Percentiles rank a stretch among this genome's conserved stretches.
Evolutionary conservation across 345 rosid genomes (phyloP).

Genomic region (Gossypium mustelinum): DNA sequence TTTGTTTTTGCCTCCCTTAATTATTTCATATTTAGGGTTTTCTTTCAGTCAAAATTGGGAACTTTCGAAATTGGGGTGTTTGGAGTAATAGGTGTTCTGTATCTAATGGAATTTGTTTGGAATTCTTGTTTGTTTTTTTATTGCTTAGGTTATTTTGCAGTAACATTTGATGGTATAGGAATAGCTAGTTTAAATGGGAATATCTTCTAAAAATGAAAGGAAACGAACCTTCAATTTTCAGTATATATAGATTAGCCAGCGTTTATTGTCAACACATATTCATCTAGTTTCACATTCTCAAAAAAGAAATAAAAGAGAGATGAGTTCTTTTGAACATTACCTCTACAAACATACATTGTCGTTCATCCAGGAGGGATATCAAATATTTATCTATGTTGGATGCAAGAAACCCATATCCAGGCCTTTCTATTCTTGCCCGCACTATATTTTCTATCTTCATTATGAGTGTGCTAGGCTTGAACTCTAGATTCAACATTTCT

Average conservation of each 20-base stretch:
- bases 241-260: neutral
- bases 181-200: no score
- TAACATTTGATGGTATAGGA: no score
- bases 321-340: neutral
- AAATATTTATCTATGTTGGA: neutral
- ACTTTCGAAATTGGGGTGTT: neutral
- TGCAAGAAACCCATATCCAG: neutral
- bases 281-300: neutral
- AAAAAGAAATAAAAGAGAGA: neutral
- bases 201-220: no score
- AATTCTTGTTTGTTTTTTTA: no score
- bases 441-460: neutral
- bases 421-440: neutral
- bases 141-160: no score
- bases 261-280: neutral
- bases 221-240: no score
- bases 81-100: no score
- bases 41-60: neutral
- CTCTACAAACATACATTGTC: constrained; percentile 1
- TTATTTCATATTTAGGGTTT: neutral
- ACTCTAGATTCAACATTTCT: neutral
- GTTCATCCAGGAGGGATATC: neutral
- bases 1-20: neutral
- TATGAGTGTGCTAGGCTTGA: constrained; percentile 4
- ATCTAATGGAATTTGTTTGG: no score